These are phyloP conservation scores for Chytriomyces confervae DNA, from an alignment of 192 early-diverging fungal species.

Conservation along the genomic window DNA sequence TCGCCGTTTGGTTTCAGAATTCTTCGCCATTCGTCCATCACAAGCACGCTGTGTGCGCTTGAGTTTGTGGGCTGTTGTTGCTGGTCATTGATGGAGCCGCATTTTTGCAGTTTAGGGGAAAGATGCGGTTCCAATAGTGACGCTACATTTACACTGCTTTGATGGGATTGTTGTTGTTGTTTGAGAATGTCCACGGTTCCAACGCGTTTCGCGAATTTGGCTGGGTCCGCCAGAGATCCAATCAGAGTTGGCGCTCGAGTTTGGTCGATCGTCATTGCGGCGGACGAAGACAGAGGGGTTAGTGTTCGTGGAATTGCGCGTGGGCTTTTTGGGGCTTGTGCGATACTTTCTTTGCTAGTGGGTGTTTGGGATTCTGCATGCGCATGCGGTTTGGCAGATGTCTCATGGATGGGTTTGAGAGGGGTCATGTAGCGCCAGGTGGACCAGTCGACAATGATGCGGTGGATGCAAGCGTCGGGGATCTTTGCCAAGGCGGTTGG, in stretches of 20 bases:
- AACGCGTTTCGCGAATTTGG: no score
- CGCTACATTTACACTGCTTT: neutral
- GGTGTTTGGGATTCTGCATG: no score
- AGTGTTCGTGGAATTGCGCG: no score
- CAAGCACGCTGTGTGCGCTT: neutral
- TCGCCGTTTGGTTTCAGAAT: conserved; percentile 12
- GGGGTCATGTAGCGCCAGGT: conserved; percentile 50
- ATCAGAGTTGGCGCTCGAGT: neutral
- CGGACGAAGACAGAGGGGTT: no score
- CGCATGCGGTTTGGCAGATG: neutral
- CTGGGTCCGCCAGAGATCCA: neutral
- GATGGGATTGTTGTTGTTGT: neutral
- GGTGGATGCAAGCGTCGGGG: conserved; percentile 10
- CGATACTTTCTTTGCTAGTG: no score
- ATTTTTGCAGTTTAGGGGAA: neutral
- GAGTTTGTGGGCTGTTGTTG: neutral
- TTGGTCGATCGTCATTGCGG: neutral
- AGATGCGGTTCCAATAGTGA: neutral
- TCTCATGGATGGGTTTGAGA: neutral
- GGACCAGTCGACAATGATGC: conserved; percentile 42
- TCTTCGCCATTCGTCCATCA: conserved; percentile 7
- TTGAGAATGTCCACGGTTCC: no score
- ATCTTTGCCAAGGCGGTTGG: conserved; percentile 25
- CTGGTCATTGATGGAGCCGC: neutral
- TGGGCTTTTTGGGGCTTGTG: no score